Evolutionary conservation across 176 grass and related monocot genomes (phyloP).

Genomic region (Bonia amplexicaulis): DNA sequence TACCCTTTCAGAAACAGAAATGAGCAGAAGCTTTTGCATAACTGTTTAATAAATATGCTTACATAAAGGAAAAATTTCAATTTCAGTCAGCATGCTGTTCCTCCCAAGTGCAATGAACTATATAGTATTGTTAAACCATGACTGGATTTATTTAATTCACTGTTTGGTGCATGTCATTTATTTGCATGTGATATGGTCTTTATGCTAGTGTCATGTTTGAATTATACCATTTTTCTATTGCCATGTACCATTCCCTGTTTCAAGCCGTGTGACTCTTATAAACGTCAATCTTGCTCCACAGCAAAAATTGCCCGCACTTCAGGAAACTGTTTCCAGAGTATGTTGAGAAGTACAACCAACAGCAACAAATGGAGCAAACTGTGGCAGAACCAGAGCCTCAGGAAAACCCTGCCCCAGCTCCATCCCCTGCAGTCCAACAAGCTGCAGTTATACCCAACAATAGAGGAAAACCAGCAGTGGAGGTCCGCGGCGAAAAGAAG

Average conservation of each 20-base stretch:
- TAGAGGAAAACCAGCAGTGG: background rate
- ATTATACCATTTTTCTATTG: background rate
- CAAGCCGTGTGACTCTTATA: background rate
- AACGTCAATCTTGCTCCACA: conserved; percentile 26
- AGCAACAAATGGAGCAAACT: conserved; percentile 34
- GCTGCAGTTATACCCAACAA: conserved; percentile 16
- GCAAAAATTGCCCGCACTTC: conserved; percentile 91
- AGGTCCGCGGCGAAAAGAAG: conserved; percentile 35
- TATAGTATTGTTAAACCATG: background rate
- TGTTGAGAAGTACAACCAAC: conserved; percentile 76
- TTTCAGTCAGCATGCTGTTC: background rate
- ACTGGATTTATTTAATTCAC: background rate
- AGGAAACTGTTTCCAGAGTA: conserved; percentile 97
- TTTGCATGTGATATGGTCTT: background rate
- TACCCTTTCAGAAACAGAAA: background rate
- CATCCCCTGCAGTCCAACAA: conserved; percentile 31
- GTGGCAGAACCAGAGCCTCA: conserved; percentile 27
- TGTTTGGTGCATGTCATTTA: background rate
- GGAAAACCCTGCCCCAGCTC: conserved; percentile 30
- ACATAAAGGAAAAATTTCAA: background rate
- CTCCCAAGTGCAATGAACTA: background rate
- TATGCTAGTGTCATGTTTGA: background rate
- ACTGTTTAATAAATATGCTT: background rate
- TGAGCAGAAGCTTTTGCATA: background rate
- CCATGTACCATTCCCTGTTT: background rate